Evolutionary conservation across 2,329 filamentous ascomycete genomes (phyloP), one percentile per base, ranked within the genome.

Genomic region (Colletotrichum salicis): DNA sequence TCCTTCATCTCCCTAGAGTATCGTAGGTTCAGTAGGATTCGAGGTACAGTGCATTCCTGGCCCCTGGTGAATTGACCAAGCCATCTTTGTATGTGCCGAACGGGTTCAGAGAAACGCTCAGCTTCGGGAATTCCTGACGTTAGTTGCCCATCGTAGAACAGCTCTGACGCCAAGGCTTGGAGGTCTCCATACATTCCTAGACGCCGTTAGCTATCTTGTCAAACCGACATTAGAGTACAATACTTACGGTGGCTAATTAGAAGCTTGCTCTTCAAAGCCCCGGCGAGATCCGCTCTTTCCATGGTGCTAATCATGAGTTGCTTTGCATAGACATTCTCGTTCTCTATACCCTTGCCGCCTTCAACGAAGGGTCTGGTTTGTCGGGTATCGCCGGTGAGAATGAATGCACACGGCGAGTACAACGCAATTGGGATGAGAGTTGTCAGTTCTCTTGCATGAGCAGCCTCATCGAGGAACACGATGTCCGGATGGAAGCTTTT

Each of bases 391-490:
- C 85, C 85, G 0, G 83, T 84, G 57, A 85, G 82, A 2, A 87
- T 83, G 83, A 84, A 86, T 0, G 79, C 81, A 2, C 79, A 71
- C 0, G 85, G 84, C 2, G 80, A 78, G 58, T 82, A 86, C 33
- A 80, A 83, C 0, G 84, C 84, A 24, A 87, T 76, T 0, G 85
- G 79, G 1, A 87, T 85, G 22, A 87, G 74, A 0, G 82, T 83
- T 0, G 85, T 85, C 0, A 86, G 76, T 73, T 87, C 85, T 19
- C 85, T 77, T 0, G 84, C 83, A 56, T 87, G 85, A 0, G 84
- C 82, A 0, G 84, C 82, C 79, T 97, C 94, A 55, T 95, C 94
- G 74, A 97, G 93, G 78, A 97, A 95, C 0, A 96, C 90, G 74
- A 97, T 91, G 76, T 96, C 93, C 0, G 94, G 94, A 74, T 93